phyloP scores from a whole-genome alignment of 2,329 filamentous ascomycete species.

The Aspergillus sp. region DNA sequence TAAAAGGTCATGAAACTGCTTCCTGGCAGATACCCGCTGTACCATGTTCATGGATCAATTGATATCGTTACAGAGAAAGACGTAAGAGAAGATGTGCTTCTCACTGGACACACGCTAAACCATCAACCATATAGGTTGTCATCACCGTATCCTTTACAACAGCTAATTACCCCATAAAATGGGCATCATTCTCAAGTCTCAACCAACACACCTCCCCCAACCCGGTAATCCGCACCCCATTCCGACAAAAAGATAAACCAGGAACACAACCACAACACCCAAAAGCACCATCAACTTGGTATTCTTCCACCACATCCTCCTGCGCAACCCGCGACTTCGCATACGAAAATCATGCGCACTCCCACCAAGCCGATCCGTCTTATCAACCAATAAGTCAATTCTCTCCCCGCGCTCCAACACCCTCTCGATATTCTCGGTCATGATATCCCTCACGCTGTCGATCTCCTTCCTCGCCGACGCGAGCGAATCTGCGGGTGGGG shows the following conservation, averaged over 20 bases:
- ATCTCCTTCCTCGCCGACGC: slow-evolving; percentile 84
- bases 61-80: neutral
- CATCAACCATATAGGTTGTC: neutral
- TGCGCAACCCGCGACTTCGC: slow-evolving; percentile 78
- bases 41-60: too few species aligned
- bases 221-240: slow-evolving; percentile 70
- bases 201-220: slow-evolving; percentile 45
- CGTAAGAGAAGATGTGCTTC: neutral
- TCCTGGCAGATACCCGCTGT: too few species aligned
- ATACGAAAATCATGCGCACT: slow-evolving; percentile 89
- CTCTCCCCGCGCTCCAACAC: slow-evolving; percentile 87
- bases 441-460: slow-evolving; percentile 86
- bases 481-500: slow-evolving; percentile 76
- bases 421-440: slow-evolving; percentile 93
- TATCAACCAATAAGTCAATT: slow-evolving; percentile 91
- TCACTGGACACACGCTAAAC: neutral
- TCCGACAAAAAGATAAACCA: slow-evolving; percentile 70
- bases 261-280: slow-evolving; percentile 66
- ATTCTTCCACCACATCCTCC: slow-evolving; percentile 99
- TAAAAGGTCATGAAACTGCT: too few species aligned
- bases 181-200: neutral
- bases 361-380: slow-evolving; percentile 88
- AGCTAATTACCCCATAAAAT: neutral
- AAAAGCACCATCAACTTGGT: slow-evolving; percentile 87
- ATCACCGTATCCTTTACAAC: too few species aligned